These are phyloP conservation scores for Saccharomyces hybrid DNA, from an alignment of 1,139 yeast species.

Conservation along the genomic window DNA sequence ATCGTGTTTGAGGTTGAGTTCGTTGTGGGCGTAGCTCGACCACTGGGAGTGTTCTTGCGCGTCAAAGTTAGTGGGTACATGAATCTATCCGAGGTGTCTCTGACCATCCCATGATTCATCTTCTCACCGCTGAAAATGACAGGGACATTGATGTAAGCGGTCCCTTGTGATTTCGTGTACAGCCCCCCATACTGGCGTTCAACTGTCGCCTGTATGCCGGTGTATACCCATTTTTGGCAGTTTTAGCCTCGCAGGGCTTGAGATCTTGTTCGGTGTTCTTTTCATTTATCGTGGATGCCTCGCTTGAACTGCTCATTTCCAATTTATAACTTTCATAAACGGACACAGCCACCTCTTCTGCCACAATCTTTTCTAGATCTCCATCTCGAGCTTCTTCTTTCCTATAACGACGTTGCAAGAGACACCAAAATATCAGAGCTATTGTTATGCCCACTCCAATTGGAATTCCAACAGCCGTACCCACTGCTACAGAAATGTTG, in stretches of 20 bases:
- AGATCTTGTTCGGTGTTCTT: constrained; percentile 3
- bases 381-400: constrained; percentile 22
- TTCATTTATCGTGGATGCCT: constrained; percentile 15
- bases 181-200: background rate
- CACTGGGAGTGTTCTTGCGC: background rate
- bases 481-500: constrained; percentile 35
- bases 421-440: constrained; percentile 28
- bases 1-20: background rate
- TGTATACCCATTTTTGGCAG: background rate
- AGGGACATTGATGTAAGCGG: background rate
- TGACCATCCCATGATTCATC: constrained; percentile 2
- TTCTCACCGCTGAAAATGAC: background rate
- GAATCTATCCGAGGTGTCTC: constrained; percentile 2
- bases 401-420: constrained; percentile 29
- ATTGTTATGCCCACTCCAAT: constrained; percentile 28
- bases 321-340: constrained; percentile 15
- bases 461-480: constrained; percentile 40
- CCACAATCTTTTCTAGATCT: background rate
- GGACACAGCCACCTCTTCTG: constrained; percentile 20
- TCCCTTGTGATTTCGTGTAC: background rate
- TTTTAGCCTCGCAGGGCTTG: background rate
- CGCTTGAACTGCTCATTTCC: constrained; percentile 23
- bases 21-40: background rate
- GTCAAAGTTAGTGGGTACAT: constrained; percentile 1
- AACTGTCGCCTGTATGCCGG: background rate